Evolutionary conservation across 148 eudicot species (phyloP).

Genomic region (Chenopodium suecicum): DNA sequence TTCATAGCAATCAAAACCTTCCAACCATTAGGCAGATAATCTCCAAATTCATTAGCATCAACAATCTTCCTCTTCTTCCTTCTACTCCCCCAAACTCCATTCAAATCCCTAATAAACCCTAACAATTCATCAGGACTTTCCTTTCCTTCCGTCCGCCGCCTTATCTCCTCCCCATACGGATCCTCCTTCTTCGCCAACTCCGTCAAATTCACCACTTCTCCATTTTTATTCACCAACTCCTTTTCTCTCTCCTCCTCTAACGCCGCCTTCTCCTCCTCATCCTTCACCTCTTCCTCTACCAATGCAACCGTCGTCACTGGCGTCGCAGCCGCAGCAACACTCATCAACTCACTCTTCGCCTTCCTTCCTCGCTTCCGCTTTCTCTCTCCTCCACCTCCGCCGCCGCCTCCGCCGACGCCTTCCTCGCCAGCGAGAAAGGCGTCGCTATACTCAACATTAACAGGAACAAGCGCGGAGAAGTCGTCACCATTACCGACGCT

Average conservation of each 20-base stretch:
- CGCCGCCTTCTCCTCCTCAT: conserved; percentile 29
- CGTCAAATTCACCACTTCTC: conserved; percentile 56
- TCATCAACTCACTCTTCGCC: neutral
- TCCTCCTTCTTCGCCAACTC: conserved; percentile 54
- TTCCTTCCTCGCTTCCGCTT: conserved; percentile 62
- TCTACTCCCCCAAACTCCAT: conserved; percentile 88
- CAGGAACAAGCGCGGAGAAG: conserved; percentile 34
- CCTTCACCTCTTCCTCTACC: conserved; percentile 29
- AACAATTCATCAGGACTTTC: conserved; percentile 58
- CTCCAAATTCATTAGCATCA: conserved; percentile 72
- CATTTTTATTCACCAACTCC: conserved; percentile 56
- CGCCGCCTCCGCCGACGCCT: neutral
- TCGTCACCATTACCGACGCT: neutral
- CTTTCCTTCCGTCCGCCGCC: conserved; percentile 51
- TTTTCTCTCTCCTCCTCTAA: conserved; percentile 46
- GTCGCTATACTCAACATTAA: conserved; percentile 37
- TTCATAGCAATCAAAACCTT: conserved; percentile 61
- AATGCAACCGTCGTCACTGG: conserved; percentile 6
- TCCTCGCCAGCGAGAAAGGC: neutral
- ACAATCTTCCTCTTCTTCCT: conserved; percentile 86
- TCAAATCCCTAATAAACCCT: conserved; percentile 60
- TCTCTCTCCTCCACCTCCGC: conserved; percentile 9
- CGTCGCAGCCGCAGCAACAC: neutral
- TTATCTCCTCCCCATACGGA: conserved; percentile 54
- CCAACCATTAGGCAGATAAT: conserved; percentile 80